phyloP scores from a whole-genome alignment of 805 yeast genomes.

The Limtongia smithiae region DNA sequence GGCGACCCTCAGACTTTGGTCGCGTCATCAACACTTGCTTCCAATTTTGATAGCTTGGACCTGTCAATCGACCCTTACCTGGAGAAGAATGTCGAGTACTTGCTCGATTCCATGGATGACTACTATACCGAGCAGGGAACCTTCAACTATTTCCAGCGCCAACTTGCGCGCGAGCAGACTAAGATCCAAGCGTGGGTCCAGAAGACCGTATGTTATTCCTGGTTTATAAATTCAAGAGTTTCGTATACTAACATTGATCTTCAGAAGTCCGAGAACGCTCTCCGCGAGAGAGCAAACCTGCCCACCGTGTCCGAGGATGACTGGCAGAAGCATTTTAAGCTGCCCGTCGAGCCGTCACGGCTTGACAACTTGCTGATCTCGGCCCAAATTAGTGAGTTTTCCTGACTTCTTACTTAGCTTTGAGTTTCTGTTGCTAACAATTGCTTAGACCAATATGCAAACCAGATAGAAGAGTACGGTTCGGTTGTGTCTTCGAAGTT shows the following conservation, averaged over 20 bases:
- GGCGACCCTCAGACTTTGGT: slow-evolving; percentile 20
- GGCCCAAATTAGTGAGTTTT: slow-evolving; percentile 47
- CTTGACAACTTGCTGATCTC: slow-evolving; percentile 66
- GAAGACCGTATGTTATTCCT: slow-evolving; percentile 41
- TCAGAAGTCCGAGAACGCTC: slow-evolving; percentile 56
- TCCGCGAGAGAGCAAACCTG: slow-evolving; percentile 56
- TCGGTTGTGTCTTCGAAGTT: slow-evolving; percentile 63
- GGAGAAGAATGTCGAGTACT: slow-evolving; percentile 52
- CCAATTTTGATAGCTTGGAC: slow-evolving; percentile 41
- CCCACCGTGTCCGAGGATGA: slow-evolving; percentile 49
- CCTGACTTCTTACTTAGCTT: neutral
- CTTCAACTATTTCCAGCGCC: slow-evolving; percentile 78
- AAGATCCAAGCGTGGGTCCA: slow-evolving; percentile 74
- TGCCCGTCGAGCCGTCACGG: slow-evolving; percentile 73
- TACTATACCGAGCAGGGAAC: slow-evolving; percentile 75
- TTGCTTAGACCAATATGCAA: slow-evolving; percentile 62
- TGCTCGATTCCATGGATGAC: slow-evolving; percentile 67
- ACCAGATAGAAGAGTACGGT: slow-evolving; percentile 66
- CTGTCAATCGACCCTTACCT: slow-evolving; percentile 44
- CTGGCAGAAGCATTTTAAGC: slow-evolving; percentile 62
- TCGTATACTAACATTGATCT: no score
- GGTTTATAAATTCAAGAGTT: no score
- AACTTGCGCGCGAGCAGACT: slow-evolving; percentile 61
- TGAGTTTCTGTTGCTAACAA: no score
- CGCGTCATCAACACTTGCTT: slow-evolving; percentile 23